Conservation (phyloP, 345 rosid species). For the Melastoma malabathricum region DNA sequence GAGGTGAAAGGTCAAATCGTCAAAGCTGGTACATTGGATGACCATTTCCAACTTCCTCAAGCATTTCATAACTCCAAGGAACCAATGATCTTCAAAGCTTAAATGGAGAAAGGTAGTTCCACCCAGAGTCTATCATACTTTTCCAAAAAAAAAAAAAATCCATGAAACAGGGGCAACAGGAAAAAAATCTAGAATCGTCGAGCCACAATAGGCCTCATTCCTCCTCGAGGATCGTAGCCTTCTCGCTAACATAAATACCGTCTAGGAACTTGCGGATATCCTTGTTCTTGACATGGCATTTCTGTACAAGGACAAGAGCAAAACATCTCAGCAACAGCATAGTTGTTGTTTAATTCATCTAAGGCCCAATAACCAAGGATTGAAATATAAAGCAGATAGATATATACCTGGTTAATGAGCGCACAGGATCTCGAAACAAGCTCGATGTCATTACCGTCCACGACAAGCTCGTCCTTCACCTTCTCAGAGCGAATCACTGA, state of each 20-base stretch:
- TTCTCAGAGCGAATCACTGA: conserved; percentile 22
- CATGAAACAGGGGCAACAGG: not conserved
- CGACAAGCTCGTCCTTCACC: conserved; percentile 25
- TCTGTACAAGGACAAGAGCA: conserved; percentile 13
- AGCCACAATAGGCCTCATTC: conserved; percentile 3
- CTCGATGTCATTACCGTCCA: conserved; percentile 28
- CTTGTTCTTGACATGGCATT: conserved; percentile 57
- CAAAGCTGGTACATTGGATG: too few relatives aligned
- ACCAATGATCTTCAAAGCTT: conserved; percentile 3
- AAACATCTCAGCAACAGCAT: not conserved
- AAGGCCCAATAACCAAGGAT: not conserved
- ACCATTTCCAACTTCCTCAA: too few relatives aligned
- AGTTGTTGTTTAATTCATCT: too few relatives aligned
- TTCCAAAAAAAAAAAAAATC: not conserved
- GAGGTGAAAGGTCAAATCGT: too few relatives aligned
- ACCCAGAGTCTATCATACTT: not conserved
- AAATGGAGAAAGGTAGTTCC: conserved; percentile 3
- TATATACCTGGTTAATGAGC: conserved; percentile 25
- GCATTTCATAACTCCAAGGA: not conserved
- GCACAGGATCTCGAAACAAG: conserved; percentile 32
- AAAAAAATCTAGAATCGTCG: not conserved
- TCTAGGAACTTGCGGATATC: conserved; percentile 63
- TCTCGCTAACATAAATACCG: conserved; percentile 60
- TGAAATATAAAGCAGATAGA: not conserved
- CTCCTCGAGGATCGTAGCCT: conserved; percentile 19